Evolutionary conservation across 2,329 filamentous ascomycete genomes (phyloP).

Genomic region (Aspergillus amoenus): DNA sequence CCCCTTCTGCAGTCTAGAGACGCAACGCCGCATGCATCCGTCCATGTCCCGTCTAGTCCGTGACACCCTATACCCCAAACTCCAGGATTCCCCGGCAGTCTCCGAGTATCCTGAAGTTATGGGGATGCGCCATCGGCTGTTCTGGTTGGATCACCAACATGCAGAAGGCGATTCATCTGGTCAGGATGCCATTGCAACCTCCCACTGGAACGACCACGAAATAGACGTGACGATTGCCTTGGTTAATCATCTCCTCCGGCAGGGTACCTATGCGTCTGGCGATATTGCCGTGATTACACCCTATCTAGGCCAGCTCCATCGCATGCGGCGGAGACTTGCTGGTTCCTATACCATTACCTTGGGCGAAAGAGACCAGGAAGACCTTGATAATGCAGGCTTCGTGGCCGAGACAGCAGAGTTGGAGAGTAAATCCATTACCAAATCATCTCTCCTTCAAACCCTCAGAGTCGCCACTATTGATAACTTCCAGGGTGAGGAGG

Average conservation of each 20-base stretch:
- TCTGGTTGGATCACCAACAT: slow-evolving; percentile 53
- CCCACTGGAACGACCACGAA: slow-evolving; percentile 55
- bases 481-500: slow-evolving; percentile 78
- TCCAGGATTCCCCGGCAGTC: slow-evolving; percentile 52
- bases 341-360: slow-evolving; percentile 60
- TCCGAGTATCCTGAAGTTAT: slow-evolving; percentile 41
- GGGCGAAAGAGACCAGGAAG: slow-evolving; percentile 61
- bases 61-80: slow-evolving; percentile 55
- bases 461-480: slow-evolving; percentile 66
- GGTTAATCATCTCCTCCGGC: slow-evolving; percentile 64
- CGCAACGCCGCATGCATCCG: slow-evolving; percentile 66
- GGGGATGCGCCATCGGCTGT: slow-evolving; percentile 51
- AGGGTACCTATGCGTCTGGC: slow-evolving; percentile 58
- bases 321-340: slow-evolving; percentile 41
- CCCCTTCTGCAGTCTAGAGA: slow-evolving; percentile 49
- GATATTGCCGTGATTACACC: slow-evolving; percentile 72
- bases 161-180: slow-evolving; percentile 36
- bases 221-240: slow-evolving; percentile 62
- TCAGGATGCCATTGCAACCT: slow-evolving; percentile 33
- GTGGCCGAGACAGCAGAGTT: slow-evolving; percentile 24
- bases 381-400: slow-evolving; percentile 46
- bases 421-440: slow-evolving; percentile 21
- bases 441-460: slow-evolving; percentile 48
- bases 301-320: slow-evolving; percentile 54
- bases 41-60: slow-evolving; percentile 60